Conservation (phyloP, 768 basidiomycete genomes). For the Tephrocybe sp. region DNA sequence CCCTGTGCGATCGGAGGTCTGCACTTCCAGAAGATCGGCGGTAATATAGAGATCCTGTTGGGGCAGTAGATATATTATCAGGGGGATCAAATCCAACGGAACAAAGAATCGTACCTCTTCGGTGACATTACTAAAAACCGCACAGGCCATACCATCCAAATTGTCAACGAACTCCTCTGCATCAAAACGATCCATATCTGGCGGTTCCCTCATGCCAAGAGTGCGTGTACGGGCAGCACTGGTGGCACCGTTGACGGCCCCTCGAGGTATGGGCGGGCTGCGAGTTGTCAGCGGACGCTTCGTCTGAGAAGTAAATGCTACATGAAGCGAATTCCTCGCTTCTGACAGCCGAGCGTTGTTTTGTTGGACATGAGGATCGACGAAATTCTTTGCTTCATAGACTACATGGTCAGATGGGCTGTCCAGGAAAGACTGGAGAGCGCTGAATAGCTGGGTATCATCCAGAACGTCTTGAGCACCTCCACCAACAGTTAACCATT, state of each 20-base stretch:
- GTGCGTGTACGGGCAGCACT: constrained; percentile 33
- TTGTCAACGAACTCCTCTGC: constrained; percentile 77
- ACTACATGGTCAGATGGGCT: constrained; percentile 52
- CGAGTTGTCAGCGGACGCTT: constrained; percentile 51
- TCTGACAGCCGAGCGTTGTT: constrained; percentile 47
- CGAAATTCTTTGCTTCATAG: constrained; percentile 38
- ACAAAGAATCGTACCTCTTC: constrained; percentile 72
- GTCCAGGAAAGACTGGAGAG: constrained; percentile 60
- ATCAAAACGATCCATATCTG: constrained; percentile 61
- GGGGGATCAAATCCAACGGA: neutral
- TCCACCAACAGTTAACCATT: constrained; percentile 73
- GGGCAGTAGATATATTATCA: neutral
- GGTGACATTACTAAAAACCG: constrained; percentile 74
- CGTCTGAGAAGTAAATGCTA: constrained; percentile 54
- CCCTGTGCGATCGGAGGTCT: constrained; percentile 74
- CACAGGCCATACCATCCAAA: constrained; percentile 73
- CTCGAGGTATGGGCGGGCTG: constrained; percentile 14
- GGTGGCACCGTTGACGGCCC: constrained; percentile 13
- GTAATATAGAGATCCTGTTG: constrained; percentile 74
- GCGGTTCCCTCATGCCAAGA: constrained; percentile 46
- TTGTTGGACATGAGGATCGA: constrained; percentile 44
- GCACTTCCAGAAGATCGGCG: constrained; percentile 78
- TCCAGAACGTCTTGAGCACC: constrained; percentile 82
- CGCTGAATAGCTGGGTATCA: constrained; percentile 61
- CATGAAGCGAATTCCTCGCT: constrained; percentile 38